A percentile compares a stretch with the other conserved stretches of the same genome.
Evolutionary conservation across 2,329 filamentous ascomycete genomes (phyloP).

Genomic region (Pseudogymnoascus sp.): DNA sequence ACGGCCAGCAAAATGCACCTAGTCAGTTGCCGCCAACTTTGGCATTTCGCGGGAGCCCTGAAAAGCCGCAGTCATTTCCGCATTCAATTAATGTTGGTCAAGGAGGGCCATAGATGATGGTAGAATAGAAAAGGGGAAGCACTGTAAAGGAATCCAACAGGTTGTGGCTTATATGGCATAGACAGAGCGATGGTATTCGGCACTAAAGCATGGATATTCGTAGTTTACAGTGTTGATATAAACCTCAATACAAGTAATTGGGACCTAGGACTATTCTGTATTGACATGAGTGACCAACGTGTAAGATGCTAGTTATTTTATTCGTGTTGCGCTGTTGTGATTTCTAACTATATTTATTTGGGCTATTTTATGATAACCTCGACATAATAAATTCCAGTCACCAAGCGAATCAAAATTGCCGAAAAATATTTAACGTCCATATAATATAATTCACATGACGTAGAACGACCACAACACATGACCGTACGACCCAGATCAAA

Average conservation of each 20-base stretch:
- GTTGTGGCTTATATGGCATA: neutral
- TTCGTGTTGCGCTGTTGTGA: neutral
- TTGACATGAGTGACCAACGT: neutral
- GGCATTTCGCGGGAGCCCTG: slow-evolving; percentile 54
- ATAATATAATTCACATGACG: slow-evolving; percentile 10
- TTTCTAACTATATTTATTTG: neutral
- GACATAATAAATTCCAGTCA: neutral
- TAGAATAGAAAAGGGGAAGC: neutral
- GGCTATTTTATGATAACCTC: neutral
- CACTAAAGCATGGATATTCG: neutral
- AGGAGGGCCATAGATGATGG: slow-evolving; percentile 11
- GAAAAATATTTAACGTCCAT: slow-evolving; percentile 1
- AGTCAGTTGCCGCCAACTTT: slow-evolving; percentile 30
- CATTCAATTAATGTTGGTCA: slow-evolving; percentile 21
- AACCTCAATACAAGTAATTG: neutral
- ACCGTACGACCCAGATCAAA: neutral
- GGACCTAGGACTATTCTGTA: neutral
- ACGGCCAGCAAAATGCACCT: neutral
- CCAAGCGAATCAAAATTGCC: slow-evolving; percentile 6
- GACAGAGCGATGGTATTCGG: neutral
- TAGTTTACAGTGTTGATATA: slow-evolving; percentile 4
- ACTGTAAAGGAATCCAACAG: neutral
- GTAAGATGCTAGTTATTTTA: neutral
- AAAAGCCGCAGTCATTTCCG: slow-evolving; percentile 34
- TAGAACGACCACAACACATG: slow-evolving; percentile 7